phyloP scores from a whole-genome alignment of 2,329 filamentous ascomycete genomes.

The Fusarium praegraminearum region DNA sequence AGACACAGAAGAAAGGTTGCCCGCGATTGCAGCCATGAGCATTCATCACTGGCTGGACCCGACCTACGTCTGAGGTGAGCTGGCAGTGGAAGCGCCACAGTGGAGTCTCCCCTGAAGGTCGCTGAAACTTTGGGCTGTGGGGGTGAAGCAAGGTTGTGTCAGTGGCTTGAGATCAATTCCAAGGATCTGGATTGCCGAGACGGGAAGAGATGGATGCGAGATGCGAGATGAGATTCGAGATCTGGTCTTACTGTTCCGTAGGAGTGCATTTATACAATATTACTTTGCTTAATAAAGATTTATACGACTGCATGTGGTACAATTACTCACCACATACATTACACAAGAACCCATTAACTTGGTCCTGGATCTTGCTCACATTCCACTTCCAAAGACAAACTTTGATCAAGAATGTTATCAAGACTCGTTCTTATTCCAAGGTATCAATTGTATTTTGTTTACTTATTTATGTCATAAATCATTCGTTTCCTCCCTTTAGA shows the following conservation, averaged over 20 bases:
- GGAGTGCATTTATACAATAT: background rate
- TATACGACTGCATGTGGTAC: background rate
- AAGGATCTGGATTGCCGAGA: slow-evolving; percentile 25
- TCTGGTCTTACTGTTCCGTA: slow-evolving; percentile 3
- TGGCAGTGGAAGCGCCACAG: slow-evolving; percentile 33
- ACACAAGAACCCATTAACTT: background rate
- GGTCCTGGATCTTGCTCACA: background rate
- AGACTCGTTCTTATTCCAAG: background rate
- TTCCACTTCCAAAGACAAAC: slow-evolving; percentile 19
- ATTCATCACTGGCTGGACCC: background rate
- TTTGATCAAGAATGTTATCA: background rate
- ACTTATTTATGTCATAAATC: slow-evolving; percentile 3
- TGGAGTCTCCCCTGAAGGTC: slow-evolving; percentile 37
- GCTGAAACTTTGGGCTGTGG: slow-evolving; percentile 39
- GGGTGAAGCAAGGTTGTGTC: slow-evolving; percentile 18
- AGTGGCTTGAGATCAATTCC: slow-evolving; percentile 32
- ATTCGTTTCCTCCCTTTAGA: background rate
- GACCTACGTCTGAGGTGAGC: slow-evolving; percentile 8
- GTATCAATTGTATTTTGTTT: background rate
- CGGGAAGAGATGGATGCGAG: slow-evolving; percentile 19
- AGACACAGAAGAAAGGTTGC: background rate
- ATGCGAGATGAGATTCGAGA: slow-evolving; percentile 7
- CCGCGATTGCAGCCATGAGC: background rate
- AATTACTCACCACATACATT: background rate
- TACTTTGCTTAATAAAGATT: background rate